Base-by-base conservation (phyloP, 441 rosid species). In the Populus hybrid region DNA sequence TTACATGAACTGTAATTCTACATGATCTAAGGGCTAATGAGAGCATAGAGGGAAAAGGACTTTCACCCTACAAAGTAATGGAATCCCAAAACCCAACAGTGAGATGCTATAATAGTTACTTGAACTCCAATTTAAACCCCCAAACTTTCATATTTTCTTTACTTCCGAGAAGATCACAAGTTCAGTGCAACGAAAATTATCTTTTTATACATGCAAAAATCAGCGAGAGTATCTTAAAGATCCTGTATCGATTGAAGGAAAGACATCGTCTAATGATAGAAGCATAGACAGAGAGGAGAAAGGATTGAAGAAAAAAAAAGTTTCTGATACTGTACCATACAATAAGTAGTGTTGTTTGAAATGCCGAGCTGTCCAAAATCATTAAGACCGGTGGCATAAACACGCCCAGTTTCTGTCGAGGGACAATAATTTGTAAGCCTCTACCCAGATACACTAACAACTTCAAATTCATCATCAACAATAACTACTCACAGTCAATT, bases 301-400 rank as follows among this genome's bases (percentile, higher is more conserved):
- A 8, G 53, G 40, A 18, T 18, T 26, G 7, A 16, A 8, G 61
- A 32, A 71, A 10, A 9, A 72, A 71, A 28, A 66, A 28, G 67
- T 68, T 72, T 21, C 68, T 78, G 46, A 57, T 69, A 86, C 64
- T 85, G 71, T 88, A 94, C 97, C 83, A 82, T 80, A 74, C 88
- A 77, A 74, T 91, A 91, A 83, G 81, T 40, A 75, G 70, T 70
- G 76, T 73, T 75, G 64, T 86, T 81, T 68, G 91, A 78, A 59
- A 85, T 34, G 6, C 61, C 21, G 18, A 35, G 38, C 38, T 35
- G 38, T 35, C 38, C 38, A 35, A 35, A 35, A 35, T 35, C 38
- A 35, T 35, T 35, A 35, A 35, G 38, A 35, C 38, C 38, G 38
- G 38, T 35, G 38, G 38, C 38, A 35, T 35, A 35, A 35, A 35